phyloP scores from a whole-genome alignment of 129 eudicot genomes.

The Logfia minima region DNA sequence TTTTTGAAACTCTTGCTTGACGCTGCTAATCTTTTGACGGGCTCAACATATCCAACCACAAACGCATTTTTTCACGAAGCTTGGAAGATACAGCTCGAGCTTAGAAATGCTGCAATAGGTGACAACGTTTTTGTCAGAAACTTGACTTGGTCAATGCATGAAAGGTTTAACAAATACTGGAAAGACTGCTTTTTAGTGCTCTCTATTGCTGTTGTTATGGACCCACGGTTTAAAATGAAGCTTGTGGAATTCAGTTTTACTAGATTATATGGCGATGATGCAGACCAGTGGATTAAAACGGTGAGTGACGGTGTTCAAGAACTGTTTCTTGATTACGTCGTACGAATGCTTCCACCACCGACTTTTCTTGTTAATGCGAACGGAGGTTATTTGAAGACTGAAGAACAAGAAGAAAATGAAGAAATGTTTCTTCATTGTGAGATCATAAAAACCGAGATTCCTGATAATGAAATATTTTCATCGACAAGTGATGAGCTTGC shows the following conservation, averaged over 20 bases:
- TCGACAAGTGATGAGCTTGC: constrained; percentile 21
- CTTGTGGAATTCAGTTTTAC: constrained; percentile 52
- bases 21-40: constrained; percentile 55
- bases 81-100: constrained; percentile 57
- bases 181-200: constrained; percentile 52
- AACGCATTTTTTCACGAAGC: constrained; percentile 61
- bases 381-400: constrained; percentile 21
- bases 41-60: constrained; percentile 52
- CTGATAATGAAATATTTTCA: background rate
- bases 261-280: constrained; percentile 56
- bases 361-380: constrained; percentile 47
- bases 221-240: constrained; percentile 79
- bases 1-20: constrained; percentile 59
- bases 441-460: background rate
- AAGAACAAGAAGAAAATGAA: background rate
- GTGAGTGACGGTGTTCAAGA: constrained; percentile 60
- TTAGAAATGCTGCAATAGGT: constrained; percentile 47
- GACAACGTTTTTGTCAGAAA: constrained; percentile 42
- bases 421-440: background rate
- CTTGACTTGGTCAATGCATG: constrained; percentile 59
- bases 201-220: constrained; percentile 75
- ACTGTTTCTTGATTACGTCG: constrained; percentile 61
- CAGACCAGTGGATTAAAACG: constrained; percentile 26
- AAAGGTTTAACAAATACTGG: constrained; percentile 65
- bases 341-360: constrained; percentile 61